Evolutionary conservation across 2,329 filamentous ascomycete species (phyloP).

Genomic region (Dactylellina haptotyla): DNA sequence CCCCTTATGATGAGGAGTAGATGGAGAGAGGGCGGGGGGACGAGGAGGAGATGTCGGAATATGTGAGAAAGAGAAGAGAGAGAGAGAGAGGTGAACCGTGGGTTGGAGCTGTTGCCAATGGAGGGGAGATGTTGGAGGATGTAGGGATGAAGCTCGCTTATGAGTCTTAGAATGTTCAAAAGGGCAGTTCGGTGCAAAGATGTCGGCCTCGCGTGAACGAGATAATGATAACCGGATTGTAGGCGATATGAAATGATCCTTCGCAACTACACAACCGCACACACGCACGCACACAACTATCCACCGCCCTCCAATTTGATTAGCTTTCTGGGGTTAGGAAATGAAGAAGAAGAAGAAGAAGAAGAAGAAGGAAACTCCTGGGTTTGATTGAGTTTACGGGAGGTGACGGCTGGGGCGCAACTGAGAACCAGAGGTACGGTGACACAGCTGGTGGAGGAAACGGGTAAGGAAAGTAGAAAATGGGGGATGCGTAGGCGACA

Average conservation of each 20-base stretch:
- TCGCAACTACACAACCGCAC: conserved; percentile 25
- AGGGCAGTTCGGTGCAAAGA: conserved; percentile 44
- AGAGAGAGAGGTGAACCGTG: conserved; percentile 22
- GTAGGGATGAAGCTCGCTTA: conserved; percentile 54
- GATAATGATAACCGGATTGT: neutral
- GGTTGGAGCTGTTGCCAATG: conserved; percentile 52
- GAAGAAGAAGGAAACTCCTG: conserved; percentile 59
- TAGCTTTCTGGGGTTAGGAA: conserved; percentile 13
- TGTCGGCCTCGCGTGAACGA: conserved; percentile 53
- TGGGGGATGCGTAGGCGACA: conserved; percentile 29
- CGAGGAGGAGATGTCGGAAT: conserved; percentile 44
- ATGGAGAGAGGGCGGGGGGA: conserved; percentile 54
- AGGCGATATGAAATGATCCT: conserved; percentile 45
- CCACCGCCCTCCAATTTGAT: conserved; percentile 26
- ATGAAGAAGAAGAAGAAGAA: neutral
- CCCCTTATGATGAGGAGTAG: conserved; percentile 55
- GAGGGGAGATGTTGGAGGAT: conserved; percentile 55
- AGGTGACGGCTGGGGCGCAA: conserved; percentile 59
- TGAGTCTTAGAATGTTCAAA: conserved; percentile 53
- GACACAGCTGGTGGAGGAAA: conserved; percentile 56
- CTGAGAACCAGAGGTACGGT: conserved; percentile 59
- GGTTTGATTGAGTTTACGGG: conserved; percentile 60
- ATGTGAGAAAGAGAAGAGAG: conserved; percentile 54
- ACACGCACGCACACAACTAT: no score
- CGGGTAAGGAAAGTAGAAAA: conserved; percentile 55